Evolutionary conservation across 2,329 filamentous ascomycete species (phyloP).

Genomic region (Beauveria sp.): DNA sequence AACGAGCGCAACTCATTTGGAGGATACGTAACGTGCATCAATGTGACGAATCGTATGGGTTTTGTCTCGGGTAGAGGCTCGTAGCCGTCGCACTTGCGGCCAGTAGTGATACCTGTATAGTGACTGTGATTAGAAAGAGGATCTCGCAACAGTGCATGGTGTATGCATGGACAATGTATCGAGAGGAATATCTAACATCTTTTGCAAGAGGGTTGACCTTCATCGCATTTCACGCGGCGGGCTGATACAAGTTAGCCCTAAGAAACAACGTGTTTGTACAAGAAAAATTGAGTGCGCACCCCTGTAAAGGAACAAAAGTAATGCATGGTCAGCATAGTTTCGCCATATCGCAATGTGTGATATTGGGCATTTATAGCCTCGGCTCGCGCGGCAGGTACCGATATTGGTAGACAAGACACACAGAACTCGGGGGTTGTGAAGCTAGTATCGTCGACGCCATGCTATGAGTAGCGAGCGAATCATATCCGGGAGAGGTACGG

Average conservation of each 20-base stretch:
- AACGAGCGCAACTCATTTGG: conserved; percentile 8
- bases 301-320: background rate
- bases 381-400: background rate
- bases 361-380: background rate
- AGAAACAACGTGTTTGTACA: background rate
- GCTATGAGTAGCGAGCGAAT: background rate
- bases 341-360: background rate
- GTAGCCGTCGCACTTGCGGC: conserved; percentile 9
- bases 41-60: conserved; percentile 4
- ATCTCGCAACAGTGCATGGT: background rate
- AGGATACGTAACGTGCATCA: background rate
- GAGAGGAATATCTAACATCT: conserved; percentile 1
- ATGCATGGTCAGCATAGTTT: background rate
- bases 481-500: background rate
- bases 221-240: conserved; percentile 10
- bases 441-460: background rate
- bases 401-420: background rate
- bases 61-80: background rate
- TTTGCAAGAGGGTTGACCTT: conserved; percentile 9
- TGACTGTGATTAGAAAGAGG: background rate
- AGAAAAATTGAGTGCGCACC: background rate
- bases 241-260: background rate
- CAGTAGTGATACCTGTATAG: conserved; percentile 1
- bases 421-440: background rate
- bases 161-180: background rate